Evolutionary conservation across 2,329 filamentous ascomycete genomes (phyloP).

Genomic region (Nothomitra cinnamomea): DNA sequence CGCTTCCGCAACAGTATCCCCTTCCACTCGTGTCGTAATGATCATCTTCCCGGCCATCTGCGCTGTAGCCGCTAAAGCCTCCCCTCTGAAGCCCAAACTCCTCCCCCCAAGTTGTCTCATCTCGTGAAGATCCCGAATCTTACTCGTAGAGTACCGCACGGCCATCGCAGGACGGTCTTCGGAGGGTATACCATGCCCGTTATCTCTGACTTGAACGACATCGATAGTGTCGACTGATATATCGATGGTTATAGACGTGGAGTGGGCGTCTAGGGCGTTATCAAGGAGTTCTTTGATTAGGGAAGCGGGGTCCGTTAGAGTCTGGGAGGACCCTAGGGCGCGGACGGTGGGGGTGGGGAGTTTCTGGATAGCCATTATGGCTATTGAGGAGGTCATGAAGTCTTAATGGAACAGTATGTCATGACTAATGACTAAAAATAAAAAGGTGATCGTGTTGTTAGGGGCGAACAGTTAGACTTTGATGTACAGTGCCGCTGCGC

Average conservation of each 20-base stretch:
- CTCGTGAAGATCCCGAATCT: slow-evolving; percentile 47
- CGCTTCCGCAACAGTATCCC: slow-evolving; percentile 39
- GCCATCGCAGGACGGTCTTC: slow-evolving; percentile 46
- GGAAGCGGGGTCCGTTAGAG: slow-evolving; percentile 40
- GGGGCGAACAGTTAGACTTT: no score
- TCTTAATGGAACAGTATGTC: background rate
- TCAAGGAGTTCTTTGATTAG: slow-evolving; percentile 64
- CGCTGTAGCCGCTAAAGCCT: slow-evolving; percentile 51
- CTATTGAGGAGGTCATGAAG: background rate
- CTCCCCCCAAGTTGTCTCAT: slow-evolving; percentile 36
- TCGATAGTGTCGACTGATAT: slow-evolving; percentile 50
- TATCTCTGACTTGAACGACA: slow-evolving; percentile 52
- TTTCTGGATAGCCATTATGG: background rate
- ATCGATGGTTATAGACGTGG: slow-evolving; percentile 46
- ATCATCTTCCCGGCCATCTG: slow-evolving; percentile 37
- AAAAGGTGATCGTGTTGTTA: no score
- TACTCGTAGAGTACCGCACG: slow-evolving; percentile 56
- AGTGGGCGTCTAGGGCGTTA: slow-evolving; percentile 56
- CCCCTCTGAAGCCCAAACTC: slow-evolving; percentile 59
- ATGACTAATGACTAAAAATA: no score
- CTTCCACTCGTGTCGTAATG: slow-evolving; percentile 45
- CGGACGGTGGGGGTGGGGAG: slow-evolving; percentile 23
- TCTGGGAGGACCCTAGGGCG: slow-evolving; percentile 42
- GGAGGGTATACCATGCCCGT: slow-evolving; percentile 51
- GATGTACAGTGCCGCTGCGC: no score